Evolutionary conservation across 768 basidiomycete species (phyloP), one percentile per base, ranked within the genome.

Genomic region (Gymnopilus dilepis): DNA sequence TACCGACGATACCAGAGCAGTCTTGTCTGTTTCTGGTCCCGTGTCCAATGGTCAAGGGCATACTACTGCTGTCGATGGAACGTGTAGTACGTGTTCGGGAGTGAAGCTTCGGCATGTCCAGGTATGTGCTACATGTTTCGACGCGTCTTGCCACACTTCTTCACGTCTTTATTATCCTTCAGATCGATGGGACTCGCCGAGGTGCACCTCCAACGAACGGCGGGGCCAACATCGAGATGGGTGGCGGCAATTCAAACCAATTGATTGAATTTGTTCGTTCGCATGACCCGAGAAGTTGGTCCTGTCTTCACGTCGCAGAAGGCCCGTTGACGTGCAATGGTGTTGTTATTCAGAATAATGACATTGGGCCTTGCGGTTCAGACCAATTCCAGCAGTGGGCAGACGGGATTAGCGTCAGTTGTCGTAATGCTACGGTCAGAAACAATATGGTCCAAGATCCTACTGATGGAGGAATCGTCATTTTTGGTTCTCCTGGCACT

Each of bases 221-320:
- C 6, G 90, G 89, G 0, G 92, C 83, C 22, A 93, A 92, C 67
- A 92, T 95, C 57, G 92, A 94, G 74, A 88, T 95, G 81, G 94
- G 94, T 4, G 94, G 92, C 9, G 67, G 79, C 19, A 94, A 90
- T 64, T 76, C 84, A 2, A 77, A 82, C 67, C 93, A 95, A 72
- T 65, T 93, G 38, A 79, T 95, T 56, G 91, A 94, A 77, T 86
- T 84, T 62, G 92, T 94, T 11, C 84, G 80, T 64, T 88, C 90
- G 6, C 91, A 77, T 68, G 86, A 95, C 72, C 91, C 92, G 2
- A 82, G 92, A 53, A 77, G 90, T 60, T 94, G 94, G 93, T 86
- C 90, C 7, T 94, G 92, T 72, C 78, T 95, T 38, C 94, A 95
- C 67, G 70, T 95, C 31, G 77, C 81, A 0, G 88, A 94, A 71